Percentiles rank a stretch among this genome's conserved stretches.
These are phyloP conservation scores for Cyphellophora attinorum DNA, from an alignment of 2,329 filamentous ascomycete species.

Conservation along the genomic window DNA sequence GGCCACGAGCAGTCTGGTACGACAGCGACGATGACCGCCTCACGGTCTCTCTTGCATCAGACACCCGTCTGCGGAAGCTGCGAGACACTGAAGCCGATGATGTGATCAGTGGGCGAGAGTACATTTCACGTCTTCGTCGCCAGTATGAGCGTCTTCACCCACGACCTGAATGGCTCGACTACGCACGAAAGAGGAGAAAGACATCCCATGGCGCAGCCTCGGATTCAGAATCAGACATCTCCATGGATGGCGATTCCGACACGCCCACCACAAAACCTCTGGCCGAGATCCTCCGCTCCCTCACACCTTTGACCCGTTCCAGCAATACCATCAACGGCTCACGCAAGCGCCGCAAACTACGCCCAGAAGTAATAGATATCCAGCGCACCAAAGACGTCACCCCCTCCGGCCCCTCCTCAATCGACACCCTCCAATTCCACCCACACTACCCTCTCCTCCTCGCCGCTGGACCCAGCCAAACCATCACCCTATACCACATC, in stretches of 20 bases:
- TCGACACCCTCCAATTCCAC: slow-evolving; percentile 82
- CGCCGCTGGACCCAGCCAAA: slow-evolving; percentile 76
- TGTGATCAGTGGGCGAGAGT: slow-evolving; percentile 75
- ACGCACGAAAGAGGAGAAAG: slow-evolving; percentile 18
- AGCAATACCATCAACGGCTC: slow-evolving; percentile 35
- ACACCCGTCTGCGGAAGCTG: slow-evolving; percentile 70
- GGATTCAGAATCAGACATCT: slow-evolving; percentile 37
- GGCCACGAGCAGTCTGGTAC: slow-evolving; percentile 57
- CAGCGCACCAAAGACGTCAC: slow-evolving; percentile 80
- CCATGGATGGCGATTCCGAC: slow-evolving; percentile 42
- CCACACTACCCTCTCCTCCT: slow-evolving; percentile 71
- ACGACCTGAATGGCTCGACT: slow-evolving; percentile 49
- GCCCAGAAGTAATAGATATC: slow-evolving; percentile 82
- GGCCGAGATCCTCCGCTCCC: slow-evolving; percentile 68
- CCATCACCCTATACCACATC: slow-evolving; percentile 83
- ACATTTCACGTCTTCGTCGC: slow-evolving; percentile 66
- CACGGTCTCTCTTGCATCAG: slow-evolving; percentile 68
- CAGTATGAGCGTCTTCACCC: slow-evolving; percentile 61
- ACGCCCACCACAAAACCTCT: slow-evolving; percentile 65
- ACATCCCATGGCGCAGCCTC: slow-evolving; percentile 31
- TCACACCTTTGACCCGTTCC: slow-evolving; percentile 52
- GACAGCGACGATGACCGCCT: slow-evolving; percentile 93
- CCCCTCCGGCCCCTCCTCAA: slow-evolving; percentile 50
- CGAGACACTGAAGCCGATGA: slow-evolving; percentile 75
- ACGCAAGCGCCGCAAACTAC: slow-evolving; percentile 60